Conservation (phyloP, 2,329 filamentous ascomycete species). For the Epichloe hybrida region DNA sequence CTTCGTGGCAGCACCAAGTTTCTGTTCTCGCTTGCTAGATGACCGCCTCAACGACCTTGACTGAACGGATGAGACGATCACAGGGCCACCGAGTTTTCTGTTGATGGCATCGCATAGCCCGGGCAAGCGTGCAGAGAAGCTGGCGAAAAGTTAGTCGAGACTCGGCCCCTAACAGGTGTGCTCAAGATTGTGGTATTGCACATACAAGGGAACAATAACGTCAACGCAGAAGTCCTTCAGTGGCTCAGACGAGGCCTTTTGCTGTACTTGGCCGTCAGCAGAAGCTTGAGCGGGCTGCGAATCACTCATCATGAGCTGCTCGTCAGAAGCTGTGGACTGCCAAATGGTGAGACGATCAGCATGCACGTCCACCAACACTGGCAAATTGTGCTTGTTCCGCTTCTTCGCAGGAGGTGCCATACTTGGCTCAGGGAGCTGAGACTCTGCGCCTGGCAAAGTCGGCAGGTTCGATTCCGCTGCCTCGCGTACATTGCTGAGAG, state of each 20-base stretch:
- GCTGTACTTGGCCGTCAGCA: constrained; percentile 22
- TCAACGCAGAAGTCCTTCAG: constrained; percentile 67
- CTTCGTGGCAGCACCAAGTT: constrained; percentile 39
- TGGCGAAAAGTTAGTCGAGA: constrained; percentile 25
- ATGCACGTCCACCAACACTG: constrained; percentile 55
- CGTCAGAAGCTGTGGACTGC: constrained; percentile 60
- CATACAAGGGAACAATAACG: constrained; percentile 67
- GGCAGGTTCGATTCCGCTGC: constrained; percentile 34
- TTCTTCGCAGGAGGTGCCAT: constrained; percentile 33
- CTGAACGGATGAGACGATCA: constrained; percentile 41
- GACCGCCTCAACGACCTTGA: constrained; percentile 32
- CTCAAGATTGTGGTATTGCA: neutral
- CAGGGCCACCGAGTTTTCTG: constrained; percentile 62
- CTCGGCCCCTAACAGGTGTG: neutral
- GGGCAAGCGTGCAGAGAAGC: constrained; percentile 64
- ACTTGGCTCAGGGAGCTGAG: constrained; percentile 13
- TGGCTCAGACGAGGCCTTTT: constrained; percentile 41
- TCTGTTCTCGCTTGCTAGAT: constrained; percentile 29
- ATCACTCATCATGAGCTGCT: constrained; percentile 36
- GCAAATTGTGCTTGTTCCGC: constrained; percentile 48
- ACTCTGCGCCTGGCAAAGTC: constrained; percentile 24
- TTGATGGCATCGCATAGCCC: constrained; percentile 57
- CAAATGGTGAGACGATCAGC: constrained; percentile 72
- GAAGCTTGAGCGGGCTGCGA: constrained; percentile 25
- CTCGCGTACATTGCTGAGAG: constrained; percentile 28